Base-by-base conservation (phyloP, 164 flowering plant genomes). In the Tinospora cordifolia region DNA sequence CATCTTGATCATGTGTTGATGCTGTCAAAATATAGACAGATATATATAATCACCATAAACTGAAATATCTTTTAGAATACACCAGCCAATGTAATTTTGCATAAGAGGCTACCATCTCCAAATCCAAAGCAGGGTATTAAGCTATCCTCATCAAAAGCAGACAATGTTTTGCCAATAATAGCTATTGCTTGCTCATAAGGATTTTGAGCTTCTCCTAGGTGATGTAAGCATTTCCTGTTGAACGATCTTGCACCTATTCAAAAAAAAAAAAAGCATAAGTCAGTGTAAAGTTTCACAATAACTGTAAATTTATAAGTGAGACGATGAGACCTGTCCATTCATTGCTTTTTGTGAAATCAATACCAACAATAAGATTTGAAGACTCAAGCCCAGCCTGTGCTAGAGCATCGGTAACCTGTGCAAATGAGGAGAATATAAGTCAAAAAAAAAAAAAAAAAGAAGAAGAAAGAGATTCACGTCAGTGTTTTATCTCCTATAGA, bases 311-410 rank as follows among this genome's bases (percentile, higher is more conserved):
- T 6, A 10, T 68, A 34, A 26, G 13, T 12, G n/a, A 73, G 47
- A 72, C 22, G 51, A 54, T 1, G 58, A 74, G 69, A 90, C 97
- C 97, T 71, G 98, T 92, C 98, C 98, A 92, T 82, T 92, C 98
- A 67, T 92, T 92, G 86, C 98, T 92, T 82, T 87, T 90, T 67
- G 98, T 92, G 79, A 92, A 90, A 83, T 92, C 98, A 79, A 92
- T 87, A 68, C 98, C 98, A 62, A 92, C 91, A 72, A 92, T 90
- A 51, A 92, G 84, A 82, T 92, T 92, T n/a, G 98, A 92, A 51
- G 98, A 92, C 75, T 89, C 98, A 69, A 92, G 80, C 21, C 98
- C 98, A 77, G 98, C 91, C 24, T 75, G 86, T 24, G 86, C 80
- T 67, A 92, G 84, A 44, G 93, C 98, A 1, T 83, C 87, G 51